These are phyloP conservation scores for Penicillium tannophilum DNA, from an alignment of 495 filamentous ascomycete genomes.

Conservation along the genomic window DNA sequence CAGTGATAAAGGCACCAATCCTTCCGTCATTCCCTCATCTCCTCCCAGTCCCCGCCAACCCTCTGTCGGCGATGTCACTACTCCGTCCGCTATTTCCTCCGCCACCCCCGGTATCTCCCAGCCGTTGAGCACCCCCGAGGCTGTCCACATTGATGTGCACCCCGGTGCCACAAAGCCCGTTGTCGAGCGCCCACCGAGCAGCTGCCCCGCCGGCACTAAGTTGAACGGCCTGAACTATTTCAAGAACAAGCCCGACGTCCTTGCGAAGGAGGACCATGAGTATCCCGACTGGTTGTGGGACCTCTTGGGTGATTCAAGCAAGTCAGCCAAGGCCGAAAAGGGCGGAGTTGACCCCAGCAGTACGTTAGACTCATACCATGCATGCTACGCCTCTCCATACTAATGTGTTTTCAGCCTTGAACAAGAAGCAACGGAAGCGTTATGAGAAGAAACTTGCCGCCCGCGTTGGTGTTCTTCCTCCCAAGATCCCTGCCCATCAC, in stretches of 20 bases:
- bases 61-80: constrained; percentile 35
- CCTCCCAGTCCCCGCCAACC: constrained; percentile 55
- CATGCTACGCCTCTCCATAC: background rate
- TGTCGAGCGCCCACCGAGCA: constrained; percentile 42
- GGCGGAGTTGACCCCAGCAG: constrained; percentile 55
- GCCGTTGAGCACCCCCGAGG: constrained; percentile 47
- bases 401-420: constrained; percentile 37
- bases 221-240: constrained; percentile 85
- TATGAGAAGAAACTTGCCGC: constrained; percentile 66
- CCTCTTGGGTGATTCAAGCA: constrained; percentile 59
- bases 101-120: constrained; percentile 49
- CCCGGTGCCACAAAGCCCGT: constrained; percentile 28
- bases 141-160: constrained; percentile 35
- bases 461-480: constrained; percentile 64
- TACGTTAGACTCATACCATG: constrained; percentile 48
- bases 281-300: constrained; percentile 94
- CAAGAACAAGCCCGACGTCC: constrained; percentile 70
- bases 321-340: constrained; percentile 36
- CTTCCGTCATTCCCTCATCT: constrained; percentile 49
- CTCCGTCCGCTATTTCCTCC: constrained; percentile 46
- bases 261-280: constrained; percentile 78
- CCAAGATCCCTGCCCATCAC: constrained; percentile 78
- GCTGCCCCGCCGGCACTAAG: constrained; percentile 67
- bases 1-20: constrained; percentile 40
- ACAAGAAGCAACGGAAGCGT: constrained; percentile 61